Conservation (phyloP, 345 rosid genomes). For the Orychophragmus violaceus region DNA sequence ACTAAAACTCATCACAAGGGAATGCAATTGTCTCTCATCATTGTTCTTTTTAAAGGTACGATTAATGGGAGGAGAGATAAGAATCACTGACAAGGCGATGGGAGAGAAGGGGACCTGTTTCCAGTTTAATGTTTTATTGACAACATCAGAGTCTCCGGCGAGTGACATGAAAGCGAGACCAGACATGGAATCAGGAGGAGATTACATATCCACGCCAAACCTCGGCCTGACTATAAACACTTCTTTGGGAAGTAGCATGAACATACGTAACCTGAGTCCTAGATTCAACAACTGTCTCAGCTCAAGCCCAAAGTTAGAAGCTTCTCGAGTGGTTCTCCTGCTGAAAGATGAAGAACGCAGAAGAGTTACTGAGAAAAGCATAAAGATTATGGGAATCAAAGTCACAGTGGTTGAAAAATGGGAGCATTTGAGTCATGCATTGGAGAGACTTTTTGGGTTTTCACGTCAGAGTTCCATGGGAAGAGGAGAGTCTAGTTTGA, state of each 20-base stretch:
- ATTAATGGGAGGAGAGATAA: conserved; percentile 77
- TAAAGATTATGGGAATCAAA: conserved; percentile 48
- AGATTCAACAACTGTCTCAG: conserved; percentile 21
- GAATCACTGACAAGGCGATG: conserved; percentile 44
- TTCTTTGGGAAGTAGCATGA: conserved; percentile 7
- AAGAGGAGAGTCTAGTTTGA: background rate
- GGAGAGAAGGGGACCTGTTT: conserved; percentile 69
- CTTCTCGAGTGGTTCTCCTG: conserved; percentile 55
- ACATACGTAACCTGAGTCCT: conserved; percentile 32
- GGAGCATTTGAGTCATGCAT: conserved; percentile 28
- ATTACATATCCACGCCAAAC: conserved; percentile 2
- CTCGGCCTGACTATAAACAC: conserved; percentile 23
- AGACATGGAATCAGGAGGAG: conserved; percentile 26
- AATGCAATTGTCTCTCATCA: too few relatives aligned
- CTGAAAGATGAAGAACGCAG: conserved; percentile 42
- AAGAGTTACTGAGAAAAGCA: conserved; percentile 38
- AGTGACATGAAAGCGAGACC: background rate
- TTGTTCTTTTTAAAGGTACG: too few relatives aligned
- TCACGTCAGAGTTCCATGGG: conserved; percentile 38
- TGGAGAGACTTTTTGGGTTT: conserved; percentile 25
- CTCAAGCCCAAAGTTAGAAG: conserved; percentile 38
- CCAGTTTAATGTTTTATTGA: conserved; percentile 52
- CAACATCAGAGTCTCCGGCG: conserved; percentile 4
- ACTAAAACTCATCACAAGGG: background rate
- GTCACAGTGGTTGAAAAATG: conserved; percentile 37